A percentile compares a stretch with the other conserved stretches of the same genome.
Evolutionary conservation across 2,329 filamentous ascomycete genomes (phyloP).

Genomic region (Ambrosiella beaveri): DNA sequence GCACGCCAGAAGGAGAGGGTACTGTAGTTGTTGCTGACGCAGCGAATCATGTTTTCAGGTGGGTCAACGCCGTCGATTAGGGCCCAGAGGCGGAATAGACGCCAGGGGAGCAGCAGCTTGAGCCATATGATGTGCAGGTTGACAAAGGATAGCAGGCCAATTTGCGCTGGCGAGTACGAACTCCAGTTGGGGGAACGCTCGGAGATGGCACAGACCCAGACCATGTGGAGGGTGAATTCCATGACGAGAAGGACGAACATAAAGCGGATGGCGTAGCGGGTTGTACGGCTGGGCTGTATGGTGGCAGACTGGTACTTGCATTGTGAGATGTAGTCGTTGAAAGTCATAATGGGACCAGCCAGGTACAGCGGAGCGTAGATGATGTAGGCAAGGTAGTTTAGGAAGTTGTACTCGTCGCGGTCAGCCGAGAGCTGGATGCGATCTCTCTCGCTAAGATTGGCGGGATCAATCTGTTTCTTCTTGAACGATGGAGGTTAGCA

Average conservation of each 20-base stretch:
- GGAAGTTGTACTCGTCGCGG: conserved; percentile 53
- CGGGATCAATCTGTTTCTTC: conserved; percentile 93
- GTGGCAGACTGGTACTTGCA: conserved; percentile 54
- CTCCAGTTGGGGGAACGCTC: conserved; percentile 65
- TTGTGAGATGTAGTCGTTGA: conserved; percentile 95
- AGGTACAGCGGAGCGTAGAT: conserved; percentile 90
- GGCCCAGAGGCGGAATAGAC: conserved; percentile 96
- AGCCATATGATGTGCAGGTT: conserved; percentile 97
- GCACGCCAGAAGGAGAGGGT: conserved; percentile 84
- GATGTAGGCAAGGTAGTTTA: conserved; percentile 76
- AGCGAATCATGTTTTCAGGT: conserved; percentile 95
- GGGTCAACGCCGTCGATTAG: conserved; percentile 82
- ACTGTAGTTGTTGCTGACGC: conserved; percentile 88
- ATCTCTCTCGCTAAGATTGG: conserved; percentile 74
- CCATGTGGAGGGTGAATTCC: conserved; percentile 80
- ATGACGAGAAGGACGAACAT: conserved; percentile 64
- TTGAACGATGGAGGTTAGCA: conserved; percentile 50
- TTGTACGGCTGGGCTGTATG: conserved; percentile 51
- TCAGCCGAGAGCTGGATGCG: conserved; percentile 62
- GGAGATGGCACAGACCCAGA: conserved; percentile 86
- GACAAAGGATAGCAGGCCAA: conserved; percentile 83
- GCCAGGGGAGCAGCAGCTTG: conserved; percentile 89
- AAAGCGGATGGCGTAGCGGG: conserved; percentile 73
- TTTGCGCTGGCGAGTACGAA: conserved; percentile 68
- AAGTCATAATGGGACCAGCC: conserved; percentile 82